Evolutionary conservation across 129 eudicot species (phyloP).

Genomic region (Artemisia annua): DNA sequence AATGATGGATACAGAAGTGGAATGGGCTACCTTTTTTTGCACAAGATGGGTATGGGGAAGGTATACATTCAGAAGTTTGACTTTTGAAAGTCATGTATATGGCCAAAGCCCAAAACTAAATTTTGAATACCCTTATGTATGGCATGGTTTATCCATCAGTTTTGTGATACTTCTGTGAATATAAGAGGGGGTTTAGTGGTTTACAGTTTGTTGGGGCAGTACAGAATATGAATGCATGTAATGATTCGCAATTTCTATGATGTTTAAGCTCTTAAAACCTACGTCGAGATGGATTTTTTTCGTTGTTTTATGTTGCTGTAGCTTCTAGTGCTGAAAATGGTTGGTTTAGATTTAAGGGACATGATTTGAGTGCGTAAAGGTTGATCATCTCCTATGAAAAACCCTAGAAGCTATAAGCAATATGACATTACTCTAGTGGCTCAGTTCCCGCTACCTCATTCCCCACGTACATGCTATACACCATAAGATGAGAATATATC

Average conservation of each 20-base stretch:
- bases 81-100: constrained; percentile 20
- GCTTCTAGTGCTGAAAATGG: neutral
- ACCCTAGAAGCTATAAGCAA: neutral
- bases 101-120: constrained; percentile 5
- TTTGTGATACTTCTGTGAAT: constrained; percentile 30
- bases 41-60: constrained; percentile 16
- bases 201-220: constrained; percentile 17
- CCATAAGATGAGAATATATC: too few species aligned
- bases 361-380: neutral
- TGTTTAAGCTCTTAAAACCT: neutral
- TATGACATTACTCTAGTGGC: neutral
- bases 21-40: constrained; percentile 1
- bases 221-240: constrained; percentile 25
- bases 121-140: constrained; percentile 9
- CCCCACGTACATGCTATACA: too few species aligned
- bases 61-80: constrained; percentile 9
- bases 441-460: too few species aligned
- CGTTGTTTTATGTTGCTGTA: neutral
- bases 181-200: constrained; percentile 10
- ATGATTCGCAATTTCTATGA: neutral
- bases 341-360: too few species aligned
- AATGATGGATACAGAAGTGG: constrained; percentile 1
- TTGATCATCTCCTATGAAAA: neutral
- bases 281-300: constrained; percentile 3
- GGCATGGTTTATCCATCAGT: constrained; percentile 14